Conservation (phyloP, 2,329 filamentous ascomycete genomes). For the Cytospora chrysosperma region DNA sequence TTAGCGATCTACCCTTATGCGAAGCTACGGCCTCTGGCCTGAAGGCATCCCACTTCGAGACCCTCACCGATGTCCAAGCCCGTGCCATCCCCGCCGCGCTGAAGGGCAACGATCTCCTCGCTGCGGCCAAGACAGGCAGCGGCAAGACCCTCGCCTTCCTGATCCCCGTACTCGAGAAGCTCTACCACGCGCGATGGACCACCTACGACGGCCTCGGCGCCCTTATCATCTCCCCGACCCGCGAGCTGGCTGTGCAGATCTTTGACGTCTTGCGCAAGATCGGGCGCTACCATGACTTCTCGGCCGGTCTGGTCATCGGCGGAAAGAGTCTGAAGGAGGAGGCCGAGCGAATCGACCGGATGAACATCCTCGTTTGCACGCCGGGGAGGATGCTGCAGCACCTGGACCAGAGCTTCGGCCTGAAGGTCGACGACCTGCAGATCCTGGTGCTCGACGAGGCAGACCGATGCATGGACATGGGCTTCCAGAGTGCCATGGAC, state of each 20-base stretch:
- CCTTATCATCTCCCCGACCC: slow-evolving; percentile 88
- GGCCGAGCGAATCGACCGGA: slow-evolving; percentile 67
- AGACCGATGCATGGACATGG: slow-evolving; percentile 96
- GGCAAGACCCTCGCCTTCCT: slow-evolving; percentile 95
- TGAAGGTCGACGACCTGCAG: slow-evolving; percentile 87
- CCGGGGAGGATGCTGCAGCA: slow-evolving; percentile 95
- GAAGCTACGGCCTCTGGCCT: slow-evolving; percentile 76
- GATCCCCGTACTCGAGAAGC: slow-evolving; percentile 85
- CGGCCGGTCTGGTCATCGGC: slow-evolving; percentile 89
- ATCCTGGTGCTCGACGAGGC: slow-evolving; percentile 94
- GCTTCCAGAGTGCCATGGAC: slow-evolving; percentile 86
- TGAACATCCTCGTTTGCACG: slow-evolving; percentile 97
- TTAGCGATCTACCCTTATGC: slow-evolving; percentile 84
- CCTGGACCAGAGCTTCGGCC: slow-evolving; percentile 85
- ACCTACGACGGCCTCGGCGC: slow-evolving; percentile 89
- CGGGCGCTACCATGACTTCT: slow-evolving; percentile 84
- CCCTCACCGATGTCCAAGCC: slow-evolving; percentile 86
- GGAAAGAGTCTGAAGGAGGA: slow-evolving; percentile 89
- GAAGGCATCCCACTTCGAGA: slow-evolving; percentile 83
- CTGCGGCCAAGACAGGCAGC: slow-evolving; percentile 91
- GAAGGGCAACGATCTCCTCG: slow-evolving; percentile 83
- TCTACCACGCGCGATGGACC: slow-evolving; percentile 86
- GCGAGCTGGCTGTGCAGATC: slow-evolving; percentile 94
- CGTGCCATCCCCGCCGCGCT: slow-evolving; percentile 86
- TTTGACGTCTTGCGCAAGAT: slow-evolving; percentile 92